A percentile compares a stretch with the other conserved stretches of the same genome.
phyloP scores from a whole-genome alignment of 768 basidiomycete genomes.

The Termitomyces sp. region DNA sequence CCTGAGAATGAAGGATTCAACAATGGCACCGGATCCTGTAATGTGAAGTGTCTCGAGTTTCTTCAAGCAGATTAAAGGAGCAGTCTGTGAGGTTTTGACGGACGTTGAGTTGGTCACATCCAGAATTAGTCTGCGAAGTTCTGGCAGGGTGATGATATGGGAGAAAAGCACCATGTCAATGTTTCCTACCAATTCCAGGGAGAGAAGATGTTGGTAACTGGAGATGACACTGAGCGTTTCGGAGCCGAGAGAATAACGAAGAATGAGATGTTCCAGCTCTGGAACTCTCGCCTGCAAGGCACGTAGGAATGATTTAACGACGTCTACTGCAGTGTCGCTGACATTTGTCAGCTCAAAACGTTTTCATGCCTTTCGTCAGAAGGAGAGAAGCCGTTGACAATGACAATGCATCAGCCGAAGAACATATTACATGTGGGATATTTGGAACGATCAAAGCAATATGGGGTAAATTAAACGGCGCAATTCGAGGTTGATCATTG shows the following conservation, averaged over 20 bases:
- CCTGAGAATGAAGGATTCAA: background rate
- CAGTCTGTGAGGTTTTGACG: background rate
- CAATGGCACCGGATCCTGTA: background rate
- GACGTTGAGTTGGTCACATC: too few relatives aligned
- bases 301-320: background rate
- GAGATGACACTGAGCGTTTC: background rate
- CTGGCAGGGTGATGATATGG: background rate
- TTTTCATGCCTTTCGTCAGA: background rate
- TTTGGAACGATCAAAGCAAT: background rate
- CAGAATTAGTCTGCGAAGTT: background rate
- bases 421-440: background rate
- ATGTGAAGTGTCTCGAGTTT: background rate
- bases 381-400: background rate
- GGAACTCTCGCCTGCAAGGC: background rate
- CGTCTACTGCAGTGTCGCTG: background rate
- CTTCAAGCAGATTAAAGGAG: background rate
- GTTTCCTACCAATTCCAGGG: background rate
- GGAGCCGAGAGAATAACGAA: background rate
- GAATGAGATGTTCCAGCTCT: background rate
- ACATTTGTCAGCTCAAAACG: background rate
- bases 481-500: background rate
- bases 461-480: background rate
- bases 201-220: background rate
- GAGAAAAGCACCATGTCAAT: background rate
- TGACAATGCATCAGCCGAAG: background rate